phyloP scores from a whole-genome alignment of 2,329 filamentous ascomycete species.

The Penicillium sp. region DNA sequence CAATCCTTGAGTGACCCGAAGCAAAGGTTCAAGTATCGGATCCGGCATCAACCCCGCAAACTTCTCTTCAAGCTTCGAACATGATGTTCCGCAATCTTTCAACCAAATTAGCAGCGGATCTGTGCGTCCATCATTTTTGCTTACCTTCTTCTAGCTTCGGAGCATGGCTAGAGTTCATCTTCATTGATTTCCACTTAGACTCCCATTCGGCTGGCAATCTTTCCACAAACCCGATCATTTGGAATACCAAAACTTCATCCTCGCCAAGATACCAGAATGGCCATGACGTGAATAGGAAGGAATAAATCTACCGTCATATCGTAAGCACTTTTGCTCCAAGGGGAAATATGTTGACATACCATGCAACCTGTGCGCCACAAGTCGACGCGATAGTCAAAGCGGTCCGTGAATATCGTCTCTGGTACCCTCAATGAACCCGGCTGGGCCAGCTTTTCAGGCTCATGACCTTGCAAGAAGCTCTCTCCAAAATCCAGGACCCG shows the following conservation, averaged over 20 bases:
- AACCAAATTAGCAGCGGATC: not conserved
- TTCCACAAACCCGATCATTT: constrained; percentile 24
- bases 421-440: constrained; percentile 26
- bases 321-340: constrained; percentile 4
- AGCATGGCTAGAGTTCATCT: constrained; percentile 1
- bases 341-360: constrained; percentile 14
- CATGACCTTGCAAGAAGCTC: constrained; percentile 19
- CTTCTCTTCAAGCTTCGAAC: constrained; percentile 15
- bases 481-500: constrained; percentile 25
- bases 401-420: constrained; percentile 30
- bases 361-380: constrained; percentile 29
- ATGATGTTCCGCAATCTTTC: constrained; percentile 7
- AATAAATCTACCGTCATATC: constrained; percentile 18
- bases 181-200: constrained; percentile 16
- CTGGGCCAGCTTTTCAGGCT: constrained; percentile 21
- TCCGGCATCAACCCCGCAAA: constrained; percentile 11
- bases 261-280: constrained; percentile 19
- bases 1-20: constrained; percentile 17
- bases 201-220: constrained; percentile 19
- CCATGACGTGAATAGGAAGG: constrained; percentile 16
- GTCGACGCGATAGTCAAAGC: constrained; percentile 31
- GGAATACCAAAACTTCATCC: constrained; percentile 11
- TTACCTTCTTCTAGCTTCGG: constrained; percentile 5
- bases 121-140: not conserved
- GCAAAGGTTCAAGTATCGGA: constrained; percentile 13